Conservation (phyloP, 192 early-diverging fungal species). For the Hyaloraphidium curvatum region DNA sequence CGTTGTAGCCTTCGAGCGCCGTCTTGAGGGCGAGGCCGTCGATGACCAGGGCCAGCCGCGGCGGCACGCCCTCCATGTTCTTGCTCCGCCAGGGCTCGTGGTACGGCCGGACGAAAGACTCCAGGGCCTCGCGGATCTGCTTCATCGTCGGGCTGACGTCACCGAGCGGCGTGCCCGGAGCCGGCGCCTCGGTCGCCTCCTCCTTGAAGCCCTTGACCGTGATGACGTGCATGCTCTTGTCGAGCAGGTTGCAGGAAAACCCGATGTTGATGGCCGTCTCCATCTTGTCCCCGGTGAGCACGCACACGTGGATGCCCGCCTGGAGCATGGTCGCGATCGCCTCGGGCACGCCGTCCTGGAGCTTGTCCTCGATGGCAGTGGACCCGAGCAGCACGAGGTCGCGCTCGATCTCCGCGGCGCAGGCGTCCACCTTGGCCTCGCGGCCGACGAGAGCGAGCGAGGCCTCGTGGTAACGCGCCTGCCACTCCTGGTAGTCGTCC, state of each 20-base stretch:
- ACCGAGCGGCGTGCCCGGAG: too few species aligned
- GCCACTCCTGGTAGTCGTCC: constrained; percentile 52
- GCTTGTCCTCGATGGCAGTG: constrained; percentile 95
- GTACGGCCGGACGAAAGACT: constrained; percentile 38
- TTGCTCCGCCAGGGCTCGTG: constrained; percentile 18
- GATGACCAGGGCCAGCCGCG: constrained; percentile 61
- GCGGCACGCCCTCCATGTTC: constrained; percentile 13
- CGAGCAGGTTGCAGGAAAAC: constrained; percentile 75
- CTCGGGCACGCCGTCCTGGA: constrained; percentile 94
- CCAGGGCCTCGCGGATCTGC: constrained; percentile 47
- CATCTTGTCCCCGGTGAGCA: constrained; percentile 91
- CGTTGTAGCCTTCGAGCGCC: constrained; percentile 38
- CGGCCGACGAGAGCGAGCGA: constrained; percentile 50
- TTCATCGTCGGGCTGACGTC: constrained; percentile 32
- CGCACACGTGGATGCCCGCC: constrained; percentile 91
- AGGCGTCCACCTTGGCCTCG: constrained; percentile 57
- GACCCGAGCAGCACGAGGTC: constrained; percentile 68
- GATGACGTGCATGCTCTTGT: constrained; percentile 63
- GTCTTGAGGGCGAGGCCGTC: constrained; percentile 71
- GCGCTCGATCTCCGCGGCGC: constrained; percentile 60
- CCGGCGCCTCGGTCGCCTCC: neutral
- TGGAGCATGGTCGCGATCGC: constrained; percentile 62
- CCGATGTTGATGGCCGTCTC: constrained; percentile 98
- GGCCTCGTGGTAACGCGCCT: constrained; percentile 49
- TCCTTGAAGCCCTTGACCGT: constrained; percentile 31